These are phyloP conservation scores for Cyclotella atomus DNA, from an alignment of 108 stramenopile species.

Conservation along the genomic window DNA sequence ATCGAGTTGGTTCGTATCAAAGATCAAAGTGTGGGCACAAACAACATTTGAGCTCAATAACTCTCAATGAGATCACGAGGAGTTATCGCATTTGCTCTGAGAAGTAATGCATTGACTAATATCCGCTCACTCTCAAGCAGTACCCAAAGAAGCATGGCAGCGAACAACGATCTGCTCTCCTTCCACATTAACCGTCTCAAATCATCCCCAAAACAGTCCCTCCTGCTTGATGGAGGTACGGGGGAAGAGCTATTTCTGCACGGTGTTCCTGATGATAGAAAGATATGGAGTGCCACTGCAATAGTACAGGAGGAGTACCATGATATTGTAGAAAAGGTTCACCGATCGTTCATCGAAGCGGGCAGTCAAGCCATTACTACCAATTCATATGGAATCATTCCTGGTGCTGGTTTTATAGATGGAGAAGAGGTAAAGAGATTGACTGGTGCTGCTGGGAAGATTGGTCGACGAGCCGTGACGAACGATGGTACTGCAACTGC, in stretches of 20 bases:
- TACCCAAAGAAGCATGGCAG: not conserved
- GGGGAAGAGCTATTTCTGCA: slow-evolving; percentile 84
- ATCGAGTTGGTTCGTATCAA: too few species aligned
- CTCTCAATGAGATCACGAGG: not conserved
- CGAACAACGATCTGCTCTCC: slow-evolving; percentile 1
- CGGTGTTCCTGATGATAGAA: slow-evolving; percentile 81
- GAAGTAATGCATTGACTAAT: not conserved
- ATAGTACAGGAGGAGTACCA: slow-evolving; percentile 67
- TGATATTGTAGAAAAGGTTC: slow-evolving; percentile 60
- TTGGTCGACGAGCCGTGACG: slow-evolving; percentile 56
- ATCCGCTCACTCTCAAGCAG: not conserved
- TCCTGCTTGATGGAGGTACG: slow-evolving; percentile 82
- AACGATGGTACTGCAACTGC: not conserved
- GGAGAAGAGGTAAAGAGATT: slow-evolving; percentile 43
- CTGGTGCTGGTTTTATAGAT: slow-evolving; percentile 74
- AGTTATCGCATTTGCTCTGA: not conserved
- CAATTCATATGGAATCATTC: slow-evolving; percentile 81
- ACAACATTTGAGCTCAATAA: not conserved
- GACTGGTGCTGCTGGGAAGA: slow-evolving; percentile 55
- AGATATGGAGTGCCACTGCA: slow-evolving; percentile 82
- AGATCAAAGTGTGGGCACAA: too few species aligned
- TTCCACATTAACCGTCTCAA: slow-evolving; percentile 28
- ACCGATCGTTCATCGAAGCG: slow-evolving; percentile 67
- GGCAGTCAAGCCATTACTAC: slow-evolving; percentile 76
- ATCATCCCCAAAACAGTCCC: slow-evolving; percentile 35